A percentile compares a stretch with the other conserved stretches of the same genome.
Conservation (phyloP, 768 basidiomycete genomes). For the Lactarius evosmus region DNA sequence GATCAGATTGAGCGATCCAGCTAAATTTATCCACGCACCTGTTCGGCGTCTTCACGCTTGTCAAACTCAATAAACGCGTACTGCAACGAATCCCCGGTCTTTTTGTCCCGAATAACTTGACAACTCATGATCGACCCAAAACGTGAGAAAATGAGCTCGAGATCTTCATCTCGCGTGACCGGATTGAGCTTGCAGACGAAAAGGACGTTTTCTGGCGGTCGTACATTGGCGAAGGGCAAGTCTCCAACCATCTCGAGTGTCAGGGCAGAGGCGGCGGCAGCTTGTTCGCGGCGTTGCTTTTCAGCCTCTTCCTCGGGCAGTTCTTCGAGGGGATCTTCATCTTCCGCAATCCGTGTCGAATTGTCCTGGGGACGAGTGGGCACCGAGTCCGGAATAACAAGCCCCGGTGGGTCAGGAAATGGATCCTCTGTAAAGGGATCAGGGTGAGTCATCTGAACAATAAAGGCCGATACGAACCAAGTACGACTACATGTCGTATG, state of each 20-base stretch:
- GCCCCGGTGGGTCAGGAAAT: constrained; percentile 80
- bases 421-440: constrained; percentile 71
- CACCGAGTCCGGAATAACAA: constrained; percentile 67
- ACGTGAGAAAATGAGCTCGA: constrained; percentile 95
- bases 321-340: constrained; percentile 83
- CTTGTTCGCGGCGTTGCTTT: constrained; percentile 73
- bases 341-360: constrained; percentile 88
- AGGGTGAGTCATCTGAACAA: constrained; percentile 2
- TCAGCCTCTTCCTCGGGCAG: constrained; percentile 87
- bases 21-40: constrained; percentile 47
- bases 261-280: constrained; percentile 88
- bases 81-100: constrained; percentile 92
- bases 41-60: constrained; percentile 88
- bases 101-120: constrained; percentile 95
- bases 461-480: constrained; percentile 54
- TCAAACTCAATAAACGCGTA: constrained; percentile 99
- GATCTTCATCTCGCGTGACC: constrained; percentile 91
- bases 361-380: constrained; percentile 82
- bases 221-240: constrained; percentile 94
- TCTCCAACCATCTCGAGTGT: constrained; percentile 99
- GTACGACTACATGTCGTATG: constrained; percentile 92
- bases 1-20: neutral
- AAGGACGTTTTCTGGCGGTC: constrained; percentile 96
- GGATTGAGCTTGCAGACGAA: constrained; percentile 99
- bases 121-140: constrained; percentile 97